Conservation (phyloP, 345 rosid genomes). For the Hibiscus syriacus region DNA sequence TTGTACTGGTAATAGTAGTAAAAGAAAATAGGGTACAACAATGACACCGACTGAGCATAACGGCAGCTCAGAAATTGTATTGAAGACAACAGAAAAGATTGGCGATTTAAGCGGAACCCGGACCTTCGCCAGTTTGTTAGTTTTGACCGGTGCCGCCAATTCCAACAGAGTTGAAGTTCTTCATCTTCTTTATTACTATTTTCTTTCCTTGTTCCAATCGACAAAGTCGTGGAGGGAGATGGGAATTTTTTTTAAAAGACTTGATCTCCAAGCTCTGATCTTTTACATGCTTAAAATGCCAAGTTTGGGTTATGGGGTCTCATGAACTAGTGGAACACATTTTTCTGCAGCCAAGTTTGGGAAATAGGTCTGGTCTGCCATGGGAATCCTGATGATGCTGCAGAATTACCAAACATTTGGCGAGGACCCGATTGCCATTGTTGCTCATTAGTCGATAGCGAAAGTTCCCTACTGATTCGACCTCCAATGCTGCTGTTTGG, state of each 20-base stretch:
- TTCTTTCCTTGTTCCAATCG: too few species aligned
- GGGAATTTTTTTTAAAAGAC: neutral
- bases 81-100: neutral
- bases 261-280: constrained; percentile 6
- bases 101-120: constrained; percentile 20
- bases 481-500: constrained; percentile 58
- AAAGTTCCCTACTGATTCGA: constrained; percentile 52
- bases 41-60: neutral
- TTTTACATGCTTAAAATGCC: constrained; percentile 14
- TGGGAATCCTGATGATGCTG: constrained; percentile 99
- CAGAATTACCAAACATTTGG: constrained; percentile 58
- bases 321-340: constrained; percentile 41
- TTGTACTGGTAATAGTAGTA: too few species aligned
- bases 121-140: too few species aligned
- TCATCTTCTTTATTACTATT: too few species aligned
- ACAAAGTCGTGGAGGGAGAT: neutral
- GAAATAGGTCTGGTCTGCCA: constrained; percentile 40
- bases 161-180: too few species aligned
- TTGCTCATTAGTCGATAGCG: constrained; percentile 35
- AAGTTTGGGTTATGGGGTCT: constrained; percentile 30
- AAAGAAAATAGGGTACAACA: neutral
- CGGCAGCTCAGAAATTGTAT: constrained; percentile 7
- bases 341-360: constrained; percentile 60
- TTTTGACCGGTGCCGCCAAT: too few species aligned
- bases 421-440: constrained; percentile 48